phyloP scores from a whole-genome alignment of 352 stramenopile species.

The Globisporangium iwayamae region DNA sequence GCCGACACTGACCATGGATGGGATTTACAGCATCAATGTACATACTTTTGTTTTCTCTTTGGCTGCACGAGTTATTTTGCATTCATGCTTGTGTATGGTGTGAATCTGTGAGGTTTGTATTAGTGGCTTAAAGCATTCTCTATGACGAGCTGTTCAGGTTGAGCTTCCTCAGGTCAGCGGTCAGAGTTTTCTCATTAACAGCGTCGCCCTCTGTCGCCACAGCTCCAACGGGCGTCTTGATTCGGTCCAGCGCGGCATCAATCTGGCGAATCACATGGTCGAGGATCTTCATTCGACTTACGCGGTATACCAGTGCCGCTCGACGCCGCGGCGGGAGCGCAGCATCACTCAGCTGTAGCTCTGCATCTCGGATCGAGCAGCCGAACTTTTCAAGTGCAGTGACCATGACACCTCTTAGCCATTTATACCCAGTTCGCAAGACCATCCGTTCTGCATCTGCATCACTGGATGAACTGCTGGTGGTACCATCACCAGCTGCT shows the following conservation, averaged over 20 bases:
- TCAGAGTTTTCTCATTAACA: neutral
- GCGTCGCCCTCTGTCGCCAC: neutral
- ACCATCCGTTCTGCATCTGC: slow-evolving; percentile 5
- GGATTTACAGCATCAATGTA: neutral
- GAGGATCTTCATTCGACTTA: slow-evolving; percentile 42
- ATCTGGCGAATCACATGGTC: slow-evolving; percentile 32
- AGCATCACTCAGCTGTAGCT: slow-evolving; percentile 20
- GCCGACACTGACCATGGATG: neutral
- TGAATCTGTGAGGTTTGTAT: no score
- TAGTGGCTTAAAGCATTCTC: no score
- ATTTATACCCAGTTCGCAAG: slow-evolving; percentile 6
- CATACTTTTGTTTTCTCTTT: neutral
- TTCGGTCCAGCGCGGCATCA: slow-evolving; percentile 25
- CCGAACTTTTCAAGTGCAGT: slow-evolving; percentile 20
- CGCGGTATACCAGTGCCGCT: slow-evolving; percentile 44
- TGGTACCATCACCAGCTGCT: neutral
- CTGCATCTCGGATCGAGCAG: slow-evolving; percentile 21
- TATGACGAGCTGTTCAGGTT: slow-evolving; percentile 1
- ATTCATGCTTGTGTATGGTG: neutral
- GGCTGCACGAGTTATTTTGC: neutral
- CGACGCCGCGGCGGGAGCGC: slow-evolving; percentile 23
- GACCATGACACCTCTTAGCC: slow-evolving; percentile 17
- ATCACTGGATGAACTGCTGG: neutral
- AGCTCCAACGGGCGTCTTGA: neutral
- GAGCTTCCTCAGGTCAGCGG: neutral